phyloP scores from a whole-genome alignment of 805 yeast species.

The Schizosaccharomyces cryophilus region DNA sequence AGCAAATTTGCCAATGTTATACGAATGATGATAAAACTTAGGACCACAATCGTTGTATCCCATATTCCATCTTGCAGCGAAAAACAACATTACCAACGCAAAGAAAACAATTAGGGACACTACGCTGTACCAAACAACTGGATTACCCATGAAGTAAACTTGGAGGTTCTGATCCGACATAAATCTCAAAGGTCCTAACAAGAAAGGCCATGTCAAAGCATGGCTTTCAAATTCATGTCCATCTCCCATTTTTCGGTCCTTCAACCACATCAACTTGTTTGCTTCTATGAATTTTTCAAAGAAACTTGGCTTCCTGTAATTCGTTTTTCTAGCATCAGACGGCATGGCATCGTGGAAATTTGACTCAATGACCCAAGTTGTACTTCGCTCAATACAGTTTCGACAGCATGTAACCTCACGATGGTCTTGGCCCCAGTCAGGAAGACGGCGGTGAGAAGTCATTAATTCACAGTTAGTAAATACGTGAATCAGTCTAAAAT shows the following conservation, averaged over 20 bases:
- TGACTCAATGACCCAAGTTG: slow-evolving; percentile 52
- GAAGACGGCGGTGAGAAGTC: slow-evolving; percentile 49
- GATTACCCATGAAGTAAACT: slow-evolving; percentile 42
- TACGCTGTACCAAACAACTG: slow-evolving; percentile 28
- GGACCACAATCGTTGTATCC: slow-evolving; percentile 13
- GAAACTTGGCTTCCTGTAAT: slow-evolving; percentile 19
- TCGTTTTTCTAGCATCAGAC: slow-evolving; percentile 12
- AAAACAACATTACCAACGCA: slow-evolving; percentile 11
- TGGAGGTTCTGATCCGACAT: slow-evolving; percentile 22
- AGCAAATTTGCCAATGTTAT: slow-evolving; percentile 20
- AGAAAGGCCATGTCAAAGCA: slow-evolving; percentile 42
- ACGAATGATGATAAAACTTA: slow-evolving; percentile 13
- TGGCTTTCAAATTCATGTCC: slow-evolving; percentile 26
- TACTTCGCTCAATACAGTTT: slow-evolving; percentile 39
- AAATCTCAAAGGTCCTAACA: slow-evolving; percentile 33
- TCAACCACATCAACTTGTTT: slow-evolving; percentile 30
- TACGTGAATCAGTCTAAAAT: slow-evolving; percentile 42
- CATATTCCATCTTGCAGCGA: slow-evolving; percentile 19
- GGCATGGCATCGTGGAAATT: slow-evolving; percentile 16
- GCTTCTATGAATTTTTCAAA: slow-evolving; percentile 29
- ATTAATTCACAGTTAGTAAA: slow-evolving; percentile 46
- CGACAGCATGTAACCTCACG: slow-evolving; percentile 75
- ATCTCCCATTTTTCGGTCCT: slow-evolving; percentile 23
- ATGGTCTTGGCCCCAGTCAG: slow-evolving; percentile 66
- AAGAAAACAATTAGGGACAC: slow-evolving; percentile 14